Base-by-base conservation (phyloP, 768 basidiomycete species). In the Asterophora parasitica region DNA sequence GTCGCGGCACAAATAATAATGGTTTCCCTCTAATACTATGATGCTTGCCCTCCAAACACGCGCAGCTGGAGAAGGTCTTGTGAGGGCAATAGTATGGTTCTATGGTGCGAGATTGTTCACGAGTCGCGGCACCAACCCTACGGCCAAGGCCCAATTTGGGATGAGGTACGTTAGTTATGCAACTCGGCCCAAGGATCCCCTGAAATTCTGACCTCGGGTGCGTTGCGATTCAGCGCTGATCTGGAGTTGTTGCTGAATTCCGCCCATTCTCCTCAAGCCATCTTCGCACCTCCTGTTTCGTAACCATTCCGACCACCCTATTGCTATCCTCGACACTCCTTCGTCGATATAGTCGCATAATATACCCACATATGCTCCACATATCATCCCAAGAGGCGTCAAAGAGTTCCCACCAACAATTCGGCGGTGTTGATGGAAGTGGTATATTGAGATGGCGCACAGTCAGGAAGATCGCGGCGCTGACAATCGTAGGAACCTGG, bases 341-440 rank as follows among this genome's bases (percentile, higher is more conserved):
- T 40, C 71, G 61, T 4, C 82, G 74, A 62, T 88, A 97, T 3
- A 97, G 68, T 33, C 85, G 75, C 86, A 90, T 88, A 42, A 95
- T 77, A 57, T 78, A 75, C n/a, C 90, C 92, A 50, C 84, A 84
- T 7, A 93, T 82, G 55, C 74, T 81, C 83, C 86, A 87, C 20
- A 96, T 74, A 57, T 96, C 94, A 45, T 92, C 90, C 81, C 83
- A 89, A 0, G 81, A 73, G 0, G 91, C 88, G 61, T 98, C 96
- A 59, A 99, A 99, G 5, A 98, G 72, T 36, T 88, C 82, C 86
- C 89, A 95, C 96, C 96, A 99, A 48, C 82, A 79, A 46, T 83
- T 74, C 0, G 86, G 81, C 9, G 83, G 74, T 8, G 71, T 68
- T 1, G 81, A 82, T 0, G 92, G 91, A 0, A 97, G 75, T 0